Evolutionary conservation across 768 basidiomycete genomes (phyloP).

Genomic region (Leccinum boreale): DNA sequence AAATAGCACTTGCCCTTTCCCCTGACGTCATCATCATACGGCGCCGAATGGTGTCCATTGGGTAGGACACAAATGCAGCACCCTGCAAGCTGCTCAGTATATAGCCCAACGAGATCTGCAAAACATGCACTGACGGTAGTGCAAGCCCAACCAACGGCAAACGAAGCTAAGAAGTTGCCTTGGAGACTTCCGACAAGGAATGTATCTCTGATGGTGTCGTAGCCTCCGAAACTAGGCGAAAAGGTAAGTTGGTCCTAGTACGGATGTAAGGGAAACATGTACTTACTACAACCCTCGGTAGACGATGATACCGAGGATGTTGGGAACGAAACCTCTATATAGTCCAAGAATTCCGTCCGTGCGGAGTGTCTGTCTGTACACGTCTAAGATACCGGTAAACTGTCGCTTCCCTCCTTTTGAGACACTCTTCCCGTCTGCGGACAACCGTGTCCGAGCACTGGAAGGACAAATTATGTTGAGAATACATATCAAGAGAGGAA

Average conservation of each 20-base stretch:
- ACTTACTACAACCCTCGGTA: conserved; percentile 45
- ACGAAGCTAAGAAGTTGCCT: conserved; percentile 40
- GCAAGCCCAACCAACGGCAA: conserved; percentile 39
- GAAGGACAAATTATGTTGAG: background rate
- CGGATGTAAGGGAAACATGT: background rate
- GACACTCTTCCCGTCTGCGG: conserved; percentile 38
- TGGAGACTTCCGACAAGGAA: conserved; percentile 37
- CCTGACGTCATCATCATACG: conserved; percentile 50
- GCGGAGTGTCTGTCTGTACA: conserved; percentile 41
- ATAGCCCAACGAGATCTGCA: background rate
- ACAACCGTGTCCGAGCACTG: conserved; percentile 41
- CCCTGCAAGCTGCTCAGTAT: conserved; percentile 20
- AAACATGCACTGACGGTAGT: conserved; percentile 33
- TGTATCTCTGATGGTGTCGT: conserved; percentile 39
- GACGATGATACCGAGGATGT: conserved; percentile 39
- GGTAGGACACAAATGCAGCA: conserved; percentile 39
- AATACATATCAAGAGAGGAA: background rate
- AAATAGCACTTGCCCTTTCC: conserved; percentile 22
- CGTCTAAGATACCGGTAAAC: conserved; percentile 39
- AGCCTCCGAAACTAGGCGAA: conserved; percentile 38
- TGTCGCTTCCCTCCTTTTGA: conserved; percentile 39
- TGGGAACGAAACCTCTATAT: conserved; percentile 42
- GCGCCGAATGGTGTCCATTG: conserved; percentile 43
- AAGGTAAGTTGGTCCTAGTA: background rate
- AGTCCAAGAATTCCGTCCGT: conserved; percentile 40